A percentile compares a stretch with the other conserved stretches of the same genome.
phyloP scores from a whole-genome alignment of 306 rosid species.

The Glycine tomentella region DNA sequence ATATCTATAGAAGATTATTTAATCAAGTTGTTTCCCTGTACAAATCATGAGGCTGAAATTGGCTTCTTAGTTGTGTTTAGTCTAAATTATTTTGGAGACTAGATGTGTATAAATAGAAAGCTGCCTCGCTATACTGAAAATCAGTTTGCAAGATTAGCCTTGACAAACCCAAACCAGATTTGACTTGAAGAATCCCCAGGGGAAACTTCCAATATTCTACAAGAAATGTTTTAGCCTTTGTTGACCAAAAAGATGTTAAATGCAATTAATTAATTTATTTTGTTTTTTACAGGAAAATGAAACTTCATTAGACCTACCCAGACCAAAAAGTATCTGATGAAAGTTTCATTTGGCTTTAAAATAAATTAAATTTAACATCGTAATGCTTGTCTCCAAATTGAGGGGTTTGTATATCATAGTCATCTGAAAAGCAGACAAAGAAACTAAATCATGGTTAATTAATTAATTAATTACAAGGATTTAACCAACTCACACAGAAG shows the following conservation, averaged over 20 bases:
- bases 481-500: too few relatives aligned
- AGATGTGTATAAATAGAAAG: not conserved
- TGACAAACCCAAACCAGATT: not conserved
- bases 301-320: not conserved
- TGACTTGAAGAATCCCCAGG: not conserved
- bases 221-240: not conserved
- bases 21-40: not conserved
- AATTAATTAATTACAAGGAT: too few relatives aligned
- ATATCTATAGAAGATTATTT: not conserved
- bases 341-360: not conserved
- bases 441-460: too few relatives aligned
- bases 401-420: too few relatives aligned
- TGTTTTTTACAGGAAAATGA: not conserved
- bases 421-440: not conserved
- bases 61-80: not conserved
- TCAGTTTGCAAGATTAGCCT: not conserved
- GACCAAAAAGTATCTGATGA: not conserved
- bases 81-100: not conserved
- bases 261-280: not conserved
- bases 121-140: not conserved
- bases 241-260: not conserved
- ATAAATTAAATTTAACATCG: not conserved
- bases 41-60: slow-evolving; percentile 5
- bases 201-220: not conserved
- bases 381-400: not conserved